Conservation (phyloP, 2,329 filamentous ascomycete genomes). For the Trichothecium roseum region DNA sequence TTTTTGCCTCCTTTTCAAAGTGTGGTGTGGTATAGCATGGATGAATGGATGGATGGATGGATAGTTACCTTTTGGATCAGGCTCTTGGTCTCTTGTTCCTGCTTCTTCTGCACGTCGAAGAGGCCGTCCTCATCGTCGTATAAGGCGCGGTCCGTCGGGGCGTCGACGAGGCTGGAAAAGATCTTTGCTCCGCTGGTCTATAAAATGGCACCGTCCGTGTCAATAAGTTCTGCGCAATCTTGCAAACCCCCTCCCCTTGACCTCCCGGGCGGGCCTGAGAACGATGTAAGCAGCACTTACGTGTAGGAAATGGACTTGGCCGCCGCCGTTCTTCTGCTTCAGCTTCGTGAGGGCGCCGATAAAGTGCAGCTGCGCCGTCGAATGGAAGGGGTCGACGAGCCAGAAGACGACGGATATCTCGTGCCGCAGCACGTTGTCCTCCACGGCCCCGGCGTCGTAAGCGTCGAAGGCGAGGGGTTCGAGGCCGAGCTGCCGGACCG, state of each 20-base stretch:
- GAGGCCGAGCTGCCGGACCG: slow-evolving; percentile 30
- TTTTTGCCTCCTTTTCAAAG: no score
- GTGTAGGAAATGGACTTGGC: slow-evolving; percentile 7
- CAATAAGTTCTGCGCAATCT: background rate
- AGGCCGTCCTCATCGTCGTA: slow-evolving; percentile 26
- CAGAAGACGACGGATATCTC: slow-evolving; percentile 37
- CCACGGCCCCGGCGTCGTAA: slow-evolving; percentile 22
- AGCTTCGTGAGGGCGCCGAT: slow-evolving; percentile 35
- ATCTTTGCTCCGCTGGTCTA: slow-evolving; percentile 41
- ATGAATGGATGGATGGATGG: no score
- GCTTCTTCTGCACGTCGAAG: background rate
- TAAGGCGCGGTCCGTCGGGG: slow-evolving; percentile 27
- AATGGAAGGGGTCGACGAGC: slow-evolving; percentile 29
- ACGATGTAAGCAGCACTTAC: background rate
- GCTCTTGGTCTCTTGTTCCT: background rate
- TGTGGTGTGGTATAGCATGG: no score
- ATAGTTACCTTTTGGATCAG: background rate
- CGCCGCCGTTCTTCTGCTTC: slow-evolving; percentile 14
- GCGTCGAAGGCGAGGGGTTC: slow-evolving; percentile 29
- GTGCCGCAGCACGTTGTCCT: slow-evolving; percentile 24
- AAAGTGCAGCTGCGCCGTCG: slow-evolving; percentile 22
- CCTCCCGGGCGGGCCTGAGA: no score
- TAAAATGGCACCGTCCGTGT: background rate
- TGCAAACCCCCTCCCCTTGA: no score
- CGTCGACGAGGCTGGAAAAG: slow-evolving; percentile 35